These are phyloP conservation scores for Diutina catenulata DNA, from an alignment of 1,139 yeast genomes.

Conservation along the genomic window DNA sequence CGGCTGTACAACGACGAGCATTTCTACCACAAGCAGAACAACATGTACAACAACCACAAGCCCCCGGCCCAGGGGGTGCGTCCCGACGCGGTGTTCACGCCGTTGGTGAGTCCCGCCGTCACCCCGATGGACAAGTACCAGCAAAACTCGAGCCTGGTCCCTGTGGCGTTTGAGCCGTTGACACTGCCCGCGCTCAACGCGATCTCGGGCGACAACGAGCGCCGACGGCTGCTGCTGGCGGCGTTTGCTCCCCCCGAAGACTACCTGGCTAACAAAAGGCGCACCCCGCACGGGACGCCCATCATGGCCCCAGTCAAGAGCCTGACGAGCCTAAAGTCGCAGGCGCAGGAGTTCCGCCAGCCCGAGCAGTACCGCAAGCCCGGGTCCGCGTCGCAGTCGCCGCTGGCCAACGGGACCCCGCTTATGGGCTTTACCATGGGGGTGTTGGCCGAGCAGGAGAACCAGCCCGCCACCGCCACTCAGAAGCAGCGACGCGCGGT, in stretches of 20 bases:
- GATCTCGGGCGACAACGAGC: conserved; percentile 13
- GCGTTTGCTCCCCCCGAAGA: conserved; percentile 15
- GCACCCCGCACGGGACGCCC: conserved; percentile 42
- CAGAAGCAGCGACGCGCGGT: too few relatives aligned
- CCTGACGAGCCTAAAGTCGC: neutral
- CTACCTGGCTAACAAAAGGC: conserved; percentile 17
- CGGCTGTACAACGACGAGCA: conserved; percentile 33
- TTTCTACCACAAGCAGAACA: conserved; percentile 23
- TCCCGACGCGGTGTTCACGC: conserved; percentile 52
- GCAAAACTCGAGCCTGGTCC: conserved; percentile 19
- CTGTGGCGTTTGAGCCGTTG: conserved; percentile 32
- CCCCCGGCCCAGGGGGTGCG: conserved; percentile 13
- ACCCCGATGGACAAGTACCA: conserved; percentile 42
- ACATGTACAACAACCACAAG: conserved; percentile 7
- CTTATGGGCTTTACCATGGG: conserved; percentile 42
- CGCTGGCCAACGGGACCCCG: too few relatives aligned
- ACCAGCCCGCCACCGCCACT: conserved; percentile 2
- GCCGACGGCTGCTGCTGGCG: conserved; percentile 26
- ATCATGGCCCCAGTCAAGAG: conserved; percentile 6
- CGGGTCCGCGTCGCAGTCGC: too few relatives aligned
- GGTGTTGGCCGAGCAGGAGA: conserved; percentile 27
- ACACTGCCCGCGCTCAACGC: conserved; percentile 61
- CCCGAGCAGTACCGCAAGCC: neutral
- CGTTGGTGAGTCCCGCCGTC: conserved; percentile 64
- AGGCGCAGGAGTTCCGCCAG: neutral